Base-by-base conservation (phyloP, 495 filamentous ascomycete species). In the Hypoxylon cercidicola region DNA sequence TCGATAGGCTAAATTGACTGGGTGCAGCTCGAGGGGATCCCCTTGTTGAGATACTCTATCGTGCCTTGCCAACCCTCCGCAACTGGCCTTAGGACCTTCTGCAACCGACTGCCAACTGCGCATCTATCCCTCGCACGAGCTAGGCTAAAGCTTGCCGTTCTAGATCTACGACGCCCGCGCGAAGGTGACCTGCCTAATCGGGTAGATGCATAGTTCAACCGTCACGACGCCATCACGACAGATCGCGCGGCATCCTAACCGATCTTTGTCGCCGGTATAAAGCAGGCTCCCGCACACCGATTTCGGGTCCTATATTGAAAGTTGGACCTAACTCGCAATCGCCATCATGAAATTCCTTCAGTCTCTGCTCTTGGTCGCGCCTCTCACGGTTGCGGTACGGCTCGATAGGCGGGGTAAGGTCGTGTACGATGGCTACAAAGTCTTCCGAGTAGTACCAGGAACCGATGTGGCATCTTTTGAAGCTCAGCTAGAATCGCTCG, bases 351-450 rank as follows among this genome's bases (percentile, higher is more conserved):
- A 66, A 55, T 59, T 71, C 41, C 49, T 72, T 25, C 54, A 55
- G 8, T 35, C 45, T 41, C 40, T 68, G 39, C 34, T 66, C 15
- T 40, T 62, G 3, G 20, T 65, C 55, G 71, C 69, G n/a, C 54
- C 71, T 43, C 52, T 72, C 23, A 35, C 56, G 10, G 51, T 28
- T 30, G 62, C 62, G 23, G 16, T 70, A n/a, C 65, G 55, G 9
- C 46, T 72, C n/a, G 71, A 74, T 8, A 61, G 69, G 54, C 62
- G 53, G 48, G 71, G 71, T 50, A 65, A 58, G 34, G 66, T 60
- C 40, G 39, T 59, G 7, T 83, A 82, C 51, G 74, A 78, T 66
- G 79, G 79, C 59, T 82, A 77, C 66, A 77, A 81, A 60, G 75
- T 81, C 53, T 79, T 78, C 45, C 78, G 79, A 15, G 53, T 76